Evolutionary conservation across 2,329 filamentous ascomycete species (phyloP), one percentile per base, ranked within the genome.

Genomic region (Xylaria arbuscula): DNA sequence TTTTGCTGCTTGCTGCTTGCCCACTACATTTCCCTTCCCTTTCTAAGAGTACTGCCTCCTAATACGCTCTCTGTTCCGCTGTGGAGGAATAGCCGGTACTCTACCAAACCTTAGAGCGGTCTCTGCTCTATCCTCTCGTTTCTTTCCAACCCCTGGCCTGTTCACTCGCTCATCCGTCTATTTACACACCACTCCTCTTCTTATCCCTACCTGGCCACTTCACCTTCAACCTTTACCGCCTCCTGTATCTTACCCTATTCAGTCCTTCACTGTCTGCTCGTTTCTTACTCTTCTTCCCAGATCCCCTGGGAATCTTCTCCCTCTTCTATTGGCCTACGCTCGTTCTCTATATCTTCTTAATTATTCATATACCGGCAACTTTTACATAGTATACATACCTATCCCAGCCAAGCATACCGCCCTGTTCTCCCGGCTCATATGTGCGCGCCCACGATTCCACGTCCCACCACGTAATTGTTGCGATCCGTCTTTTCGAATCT

Each of bases 281-380:
- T 62, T 73, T 74, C 70, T 71, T 71, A 64, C 71, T 66, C 67
- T 63, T 62, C 66, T 66, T 50, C 62, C 70, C 67, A 66, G 66
- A 57, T 63, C 64, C 70, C 54, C 71, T 73, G 67, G 72, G 70
- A 72, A 66, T 68, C 71, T 75, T 73, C 67, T 69, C 70, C 66
- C 72, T 71, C 73, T 76, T 76, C 74, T 73, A 67, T 75, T 76
- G 72, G 67, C 69, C 74, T 72, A 77, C 76, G 64, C 75, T 78
- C 77, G 74, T 78, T 78, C 74, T 71, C 70, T 77, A 77, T 77
- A 76, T 69, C 74, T 77, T 78, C 72, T 73, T 78, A 78, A 78
- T 68, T 77, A 76, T 75, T 73, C 70, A 74, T 76, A 72, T 72
- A 70, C 36, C 60, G 24, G 36, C 63, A 66, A 70, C 68, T 71